Conservation (phyloP, 768 basidiomycete species). For the Mycena pura region DNA sequence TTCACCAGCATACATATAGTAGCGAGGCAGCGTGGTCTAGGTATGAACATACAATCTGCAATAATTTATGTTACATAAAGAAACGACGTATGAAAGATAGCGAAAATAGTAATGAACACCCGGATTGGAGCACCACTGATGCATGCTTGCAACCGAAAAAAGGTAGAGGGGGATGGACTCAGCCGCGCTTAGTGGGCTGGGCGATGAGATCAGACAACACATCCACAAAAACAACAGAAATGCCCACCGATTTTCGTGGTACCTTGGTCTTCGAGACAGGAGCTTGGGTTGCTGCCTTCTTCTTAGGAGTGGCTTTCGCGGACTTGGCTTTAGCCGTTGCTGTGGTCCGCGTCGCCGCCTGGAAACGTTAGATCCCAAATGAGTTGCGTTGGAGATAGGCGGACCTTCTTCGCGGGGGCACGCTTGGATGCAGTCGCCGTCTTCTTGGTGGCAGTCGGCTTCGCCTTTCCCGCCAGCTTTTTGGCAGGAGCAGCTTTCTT, state of each 20-base stretch:
- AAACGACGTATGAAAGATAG: conserved; percentile 27
- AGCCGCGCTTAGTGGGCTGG: conserved; percentile 27
- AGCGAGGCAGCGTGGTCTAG: conserved; percentile 23
- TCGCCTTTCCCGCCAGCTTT: conserved; percentile 47
- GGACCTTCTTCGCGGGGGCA: conserved; percentile 70
- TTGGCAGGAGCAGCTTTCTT: conserved; percentile 37
- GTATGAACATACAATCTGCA: conserved; percentile 31
- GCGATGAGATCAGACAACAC: background rate
- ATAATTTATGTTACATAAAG: conserved; percentile 51
- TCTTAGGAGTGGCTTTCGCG: conserved; percentile 44
- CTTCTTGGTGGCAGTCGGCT: conserved; percentile 50
- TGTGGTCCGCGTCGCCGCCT: conserved; percentile 61
- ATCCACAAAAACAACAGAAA: background rate
- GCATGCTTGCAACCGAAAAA: conserved; percentile 18
- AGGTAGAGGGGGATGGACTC: background rate
- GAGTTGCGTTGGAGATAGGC: conserved; percentile 8
- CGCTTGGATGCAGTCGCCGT: conserved; percentile 49
- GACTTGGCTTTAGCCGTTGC: conserved; percentile 49
- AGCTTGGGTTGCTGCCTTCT: conserved; percentile 24
- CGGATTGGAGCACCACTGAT: conserved; percentile 17
- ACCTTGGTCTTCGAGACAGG: conserved; percentile 19
- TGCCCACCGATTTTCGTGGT: conserved; percentile 19
- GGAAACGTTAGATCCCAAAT: background rate
- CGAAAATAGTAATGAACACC: conserved; percentile 13
- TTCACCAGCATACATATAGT: conserved; percentile 24